Percentiles rank a stretch among this genome's conserved stretches.
phyloP scores from a whole-genome alignment of 352 stramenopile species.

The Globisporangium emineosum region DNA sequence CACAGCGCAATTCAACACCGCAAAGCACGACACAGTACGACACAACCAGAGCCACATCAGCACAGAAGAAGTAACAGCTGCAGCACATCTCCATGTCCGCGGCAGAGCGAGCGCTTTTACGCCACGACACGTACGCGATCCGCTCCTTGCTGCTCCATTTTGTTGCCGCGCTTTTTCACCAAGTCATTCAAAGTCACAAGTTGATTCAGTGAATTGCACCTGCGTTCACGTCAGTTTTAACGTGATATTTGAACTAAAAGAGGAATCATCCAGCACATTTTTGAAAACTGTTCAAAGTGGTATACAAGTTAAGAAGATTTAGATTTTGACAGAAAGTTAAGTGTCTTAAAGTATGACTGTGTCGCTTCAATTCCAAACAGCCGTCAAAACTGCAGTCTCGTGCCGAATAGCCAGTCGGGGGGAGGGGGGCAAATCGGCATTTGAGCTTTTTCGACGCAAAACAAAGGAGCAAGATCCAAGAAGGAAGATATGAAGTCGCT shows the following conservation, averaged over 20 bases:
- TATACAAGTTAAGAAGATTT: background rate
- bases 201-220: background rate
- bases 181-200: conserved; percentile 3
- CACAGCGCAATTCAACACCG: background rate
- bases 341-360: background rate
- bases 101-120: background rate
- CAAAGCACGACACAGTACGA: background rate
- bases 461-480: conserved; percentile 4
- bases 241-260: background rate
- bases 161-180: background rate
- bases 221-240: background rate
- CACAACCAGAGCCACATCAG: background rate
- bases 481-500: conserved; percentile 10
- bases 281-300: background rate
- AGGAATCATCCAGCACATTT: background rate
- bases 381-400: background rate
- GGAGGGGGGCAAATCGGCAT: background rate
- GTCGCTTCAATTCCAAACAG: background rate
- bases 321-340: background rate
- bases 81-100: no score
- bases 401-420: background rate
- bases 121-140: conserved; percentile 5
- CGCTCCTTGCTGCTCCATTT: conserved; percentile 12
- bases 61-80: background rate
- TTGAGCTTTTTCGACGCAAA: background rate